Evolutionary conservation across 176 grass and related monocot species (phyloP).

Genomic region (Carex littledalei): DNA sequence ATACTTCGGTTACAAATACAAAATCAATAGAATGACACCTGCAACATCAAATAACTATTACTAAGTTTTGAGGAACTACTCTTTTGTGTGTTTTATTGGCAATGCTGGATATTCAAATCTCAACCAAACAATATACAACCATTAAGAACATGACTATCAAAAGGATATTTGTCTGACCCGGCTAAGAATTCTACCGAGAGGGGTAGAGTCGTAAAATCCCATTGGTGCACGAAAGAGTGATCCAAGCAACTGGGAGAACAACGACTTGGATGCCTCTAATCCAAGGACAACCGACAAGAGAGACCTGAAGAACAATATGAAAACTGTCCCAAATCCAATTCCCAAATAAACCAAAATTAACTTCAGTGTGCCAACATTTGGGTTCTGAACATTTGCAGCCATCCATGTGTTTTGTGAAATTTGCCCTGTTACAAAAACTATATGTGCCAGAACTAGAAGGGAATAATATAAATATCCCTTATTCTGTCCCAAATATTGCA

Average conservation of each 20-base stretch:
- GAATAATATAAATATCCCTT: slow-evolving; percentile 71
- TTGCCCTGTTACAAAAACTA: slow-evolving; percentile 63
- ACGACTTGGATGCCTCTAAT: slow-evolving; percentile 72
- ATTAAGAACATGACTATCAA: background rate
- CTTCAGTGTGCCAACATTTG: slow-evolving; percentile 51
- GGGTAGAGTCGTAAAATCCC: slow-evolving; percentile 93
- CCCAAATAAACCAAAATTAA: slow-evolving; percentile 73
- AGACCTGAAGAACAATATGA: slow-evolving; percentile 64
- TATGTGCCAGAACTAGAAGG: slow-evolving; percentile 36
- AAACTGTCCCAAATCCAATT: slow-evolving; percentile 53
- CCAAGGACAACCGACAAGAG: slow-evolving; percentile 48
- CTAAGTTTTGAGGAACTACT: background rate
- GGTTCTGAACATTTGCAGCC: slow-evolving; percentile 75
- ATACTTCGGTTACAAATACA: background rate
- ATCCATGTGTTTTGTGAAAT: slow-evolving; percentile 97
- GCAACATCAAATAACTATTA: background rate
- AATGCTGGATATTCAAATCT: background rate
- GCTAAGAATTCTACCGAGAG: slow-evolving; percentile 85
- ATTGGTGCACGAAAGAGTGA: slow-evolving; percentile 80
- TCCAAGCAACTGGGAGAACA: slow-evolving; percentile 71
- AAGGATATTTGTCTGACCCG: slow-evolving; percentile 54
- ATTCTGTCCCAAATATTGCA: slow-evolving; percentile 61
- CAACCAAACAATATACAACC: background rate
- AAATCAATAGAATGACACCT: background rate
- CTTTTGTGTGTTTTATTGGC: background rate